Percentiles rank a stretch among this genome's conserved stretches.
These are phyloP conservation scores for Coemansia sp. DNA, from an alignment of 192 early-diverging fungal species.

Conservation along the genomic window DNA sequence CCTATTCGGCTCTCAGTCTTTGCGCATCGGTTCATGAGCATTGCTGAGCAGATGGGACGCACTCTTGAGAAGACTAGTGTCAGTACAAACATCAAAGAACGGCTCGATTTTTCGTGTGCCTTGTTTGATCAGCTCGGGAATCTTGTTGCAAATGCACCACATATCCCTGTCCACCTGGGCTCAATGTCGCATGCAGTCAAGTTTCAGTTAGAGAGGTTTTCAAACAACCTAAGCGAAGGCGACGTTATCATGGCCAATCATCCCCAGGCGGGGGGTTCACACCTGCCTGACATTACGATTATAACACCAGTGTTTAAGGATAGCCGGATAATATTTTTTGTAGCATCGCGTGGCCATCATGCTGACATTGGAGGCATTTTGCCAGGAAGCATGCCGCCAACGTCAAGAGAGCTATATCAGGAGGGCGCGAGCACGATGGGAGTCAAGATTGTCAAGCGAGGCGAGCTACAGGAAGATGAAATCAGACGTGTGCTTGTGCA, in stretches of 20 bases:
- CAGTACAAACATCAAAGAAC: conserved; percentile 97
- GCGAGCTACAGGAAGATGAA: conserved; percentile 82
- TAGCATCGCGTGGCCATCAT: conserved; percentile 91
- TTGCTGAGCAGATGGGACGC: conserved; percentile 97
- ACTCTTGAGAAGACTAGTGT: conserved; percentile 93
- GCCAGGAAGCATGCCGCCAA: conserved; percentile 90
- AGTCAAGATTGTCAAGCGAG: conserved; percentile 83
- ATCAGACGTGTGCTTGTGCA: conserved; percentile 72
- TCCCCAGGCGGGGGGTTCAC: conserved; percentile 91
- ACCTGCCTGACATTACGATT: conserved; percentile 94
- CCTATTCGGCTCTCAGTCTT: conserved; percentile 92
- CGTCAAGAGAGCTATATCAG: conserved; percentile 88
- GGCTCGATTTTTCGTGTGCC: conserved; percentile 96
- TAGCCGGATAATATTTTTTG: conserved; percentile 85
- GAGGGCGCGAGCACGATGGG: conserved; percentile 91
- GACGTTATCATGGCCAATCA: conserved; percentile 97
- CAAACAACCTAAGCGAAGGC: conserved; percentile 72
- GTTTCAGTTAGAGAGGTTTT: conserved; percentile 82
- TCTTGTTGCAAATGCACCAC: conserved; percentile 84
- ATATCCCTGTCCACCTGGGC: conserved; percentile 92
- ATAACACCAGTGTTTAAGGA: conserved; percentile 89
- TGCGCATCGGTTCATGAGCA: conserved; percentile 95
- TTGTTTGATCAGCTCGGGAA: conserved; percentile 88
- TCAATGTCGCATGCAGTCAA: conserved; percentile 91
- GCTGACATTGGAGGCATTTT: conserved; percentile 91